phyloP scores from a whole-genome alignment of 257 asterid species.

The Penstemon newberryi region DNA sequence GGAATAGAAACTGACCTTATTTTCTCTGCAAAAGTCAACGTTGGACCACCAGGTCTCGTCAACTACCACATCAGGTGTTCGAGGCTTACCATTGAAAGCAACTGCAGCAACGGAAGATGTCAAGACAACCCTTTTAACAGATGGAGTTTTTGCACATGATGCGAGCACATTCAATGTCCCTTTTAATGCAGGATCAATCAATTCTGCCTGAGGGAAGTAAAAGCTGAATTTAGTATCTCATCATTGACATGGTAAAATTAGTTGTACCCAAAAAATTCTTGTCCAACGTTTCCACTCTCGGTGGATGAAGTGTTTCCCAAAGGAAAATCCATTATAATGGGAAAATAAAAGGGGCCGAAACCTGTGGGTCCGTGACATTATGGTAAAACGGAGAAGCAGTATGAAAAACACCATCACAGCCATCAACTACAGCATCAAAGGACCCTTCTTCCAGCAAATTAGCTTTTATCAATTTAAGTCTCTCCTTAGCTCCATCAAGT shows the following conservation, averaged over 20 bases:
- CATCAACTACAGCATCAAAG: slow-evolving; percentile 47
- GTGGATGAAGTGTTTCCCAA: slow-evolving; percentile 36
- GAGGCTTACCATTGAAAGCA: slow-evolving; percentile 55
- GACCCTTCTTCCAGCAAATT: slow-evolving; percentile 43
- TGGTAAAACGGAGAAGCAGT: slow-evolving; percentile 52
- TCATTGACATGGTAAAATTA: neutral
- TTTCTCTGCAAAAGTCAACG: slow-evolving; percentile 46
- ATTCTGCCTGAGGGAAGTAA: slow-evolving; percentile 53
- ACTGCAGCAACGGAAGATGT: slow-evolving; percentile 84
- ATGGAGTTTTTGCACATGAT: slow-evolving; percentile 65
- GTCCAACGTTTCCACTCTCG: slow-evolving; percentile 24
- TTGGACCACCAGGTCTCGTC: slow-evolving; percentile 48
- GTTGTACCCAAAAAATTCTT: neutral
- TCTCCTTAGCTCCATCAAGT: slow-evolving; percentile 51
- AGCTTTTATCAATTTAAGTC: slow-evolving; percentile 46
- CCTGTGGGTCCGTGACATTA: slow-evolving; percentile 41
- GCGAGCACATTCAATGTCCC: slow-evolving; percentile 81
- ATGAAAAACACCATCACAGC: slow-evolving; percentile 57
- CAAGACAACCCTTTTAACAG: slow-evolving; percentile 63
- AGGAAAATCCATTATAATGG: slow-evolving; percentile 32
- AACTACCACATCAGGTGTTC: slow-evolving; percentile 47
- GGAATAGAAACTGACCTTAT: slow-evolving; percentile 29
- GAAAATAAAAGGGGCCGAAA: neutral
- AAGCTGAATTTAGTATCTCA: slow-evolving; percentile 20
- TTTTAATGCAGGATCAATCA: slow-evolving; percentile 80